Percentiles rank a stretch among this genome's conserved stretches.
These are phyloP conservation scores for Zostera marina DNA, from an alignment of 116 monocot species.

Conservation along the genomic window DNA sequence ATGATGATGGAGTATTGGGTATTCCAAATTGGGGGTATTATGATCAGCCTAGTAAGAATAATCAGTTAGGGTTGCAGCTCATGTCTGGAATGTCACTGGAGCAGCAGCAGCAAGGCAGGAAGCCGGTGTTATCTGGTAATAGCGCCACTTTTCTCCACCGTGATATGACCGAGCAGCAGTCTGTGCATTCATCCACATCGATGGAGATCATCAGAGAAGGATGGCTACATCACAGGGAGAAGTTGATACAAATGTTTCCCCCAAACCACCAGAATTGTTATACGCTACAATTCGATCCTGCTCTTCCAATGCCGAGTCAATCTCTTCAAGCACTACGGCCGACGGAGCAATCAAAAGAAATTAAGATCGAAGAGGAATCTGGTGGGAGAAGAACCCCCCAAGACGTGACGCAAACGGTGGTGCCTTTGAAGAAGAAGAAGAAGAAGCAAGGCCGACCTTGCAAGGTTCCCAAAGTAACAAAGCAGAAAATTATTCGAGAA, in stretches of 20 bases:
- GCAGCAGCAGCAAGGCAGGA: slow-evolving; percentile 14
- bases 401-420: neutral
- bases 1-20: slow-evolving; percentile 24
- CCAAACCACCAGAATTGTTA: too few species aligned
- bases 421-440: slow-evolving; percentile 1
- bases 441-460: neutral
- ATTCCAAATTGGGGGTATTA: slow-evolving; percentile 26
- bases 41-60: slow-evolving; percentile 16
- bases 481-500: neutral
- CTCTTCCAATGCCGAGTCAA: too few species aligned
- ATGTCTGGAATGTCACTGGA: slow-evolving; percentile 15
- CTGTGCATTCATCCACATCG: slow-evolving; percentile 2
- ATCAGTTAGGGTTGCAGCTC: slow-evolving; percentile 16
- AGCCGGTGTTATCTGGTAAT: slow-evolving; percentile 19
- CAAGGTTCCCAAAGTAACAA: slow-evolving; percentile 4
- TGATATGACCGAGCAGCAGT: slow-evolving; percentile 12
- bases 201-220: slow-evolving; percentile 13
- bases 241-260: too few species aligned
- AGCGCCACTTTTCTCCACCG: slow-evolving; percentile 13
- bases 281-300: too few species aligned
- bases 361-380: slow-evolving; percentile 2
- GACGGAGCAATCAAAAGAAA: neutral
- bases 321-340: slow-evolving; percentile 1
- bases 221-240: neutral
- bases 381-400: neutral